Evolutionary conservation across 1,284 basidiomycete genomes (phyloP), one percentile per base, ranked within the genome.

Genomic region (Pseudomicrostroma phylloplanum): DNA sequence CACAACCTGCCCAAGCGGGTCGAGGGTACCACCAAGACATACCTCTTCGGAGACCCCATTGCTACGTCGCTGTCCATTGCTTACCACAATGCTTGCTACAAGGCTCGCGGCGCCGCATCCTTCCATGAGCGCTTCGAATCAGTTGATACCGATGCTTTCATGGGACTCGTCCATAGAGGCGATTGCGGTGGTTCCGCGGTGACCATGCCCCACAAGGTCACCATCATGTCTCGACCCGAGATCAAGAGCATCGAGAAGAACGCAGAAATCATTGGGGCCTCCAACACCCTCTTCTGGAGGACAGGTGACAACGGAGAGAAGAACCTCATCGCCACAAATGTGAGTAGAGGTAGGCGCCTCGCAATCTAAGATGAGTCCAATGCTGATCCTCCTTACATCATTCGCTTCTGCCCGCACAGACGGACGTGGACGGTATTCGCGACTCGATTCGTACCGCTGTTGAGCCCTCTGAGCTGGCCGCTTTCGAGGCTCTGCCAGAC

Each of bases 41-140:
- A 69, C 61, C 64, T 70, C 23, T 70, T 67, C 39, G 68, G 68
- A 15, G 66, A 55, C 13, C 68, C 68, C 13, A 70, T 70, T 64
- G 65, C 68, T 26, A 64, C 67, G 56, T 67, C 66, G 15, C 64
- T 66, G 23, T 64, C 61, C 40, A 66, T 66, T 8, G 66, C 66
- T 9, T 67, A 66, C 53, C 68, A 70, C 40, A 70, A 70, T 53
- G 40, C 64, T 13, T 68, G 67, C 58, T 62, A 68, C 51, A 64
- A 67, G 61, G 58, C 68, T 21, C 62, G 67, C 17, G 39, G 48
- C n/a, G 61, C 63, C 17, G 65, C 62, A 48, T 43, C 30, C 0
- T 48, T 48, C 12, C 43, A 48, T 12, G 43, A 48, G 43, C 43
- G 43, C 21, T 48, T 48, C 43, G 43, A 48, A 21, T 48, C 43